These are phyloP conservation scores for Suillus subluteus DNA, from an alignment of 768 basidiomycete genomes.

Conservation along the genomic window DNA sequence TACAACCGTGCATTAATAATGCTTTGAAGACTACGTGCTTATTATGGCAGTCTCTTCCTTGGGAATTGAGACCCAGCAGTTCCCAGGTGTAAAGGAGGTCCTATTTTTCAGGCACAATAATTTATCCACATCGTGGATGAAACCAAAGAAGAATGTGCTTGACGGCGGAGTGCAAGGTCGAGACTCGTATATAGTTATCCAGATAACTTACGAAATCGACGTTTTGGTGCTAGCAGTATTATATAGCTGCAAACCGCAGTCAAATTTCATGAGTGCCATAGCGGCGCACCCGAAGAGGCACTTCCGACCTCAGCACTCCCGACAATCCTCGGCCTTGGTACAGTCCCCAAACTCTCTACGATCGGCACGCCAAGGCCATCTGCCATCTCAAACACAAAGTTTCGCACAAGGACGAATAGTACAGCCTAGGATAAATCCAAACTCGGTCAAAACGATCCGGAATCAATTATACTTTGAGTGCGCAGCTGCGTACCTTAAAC, in stretches of 20 bases:
- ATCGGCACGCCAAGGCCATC: slow-evolving; percentile 43
- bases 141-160: background rate
- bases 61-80: background rate
- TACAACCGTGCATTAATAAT: background rate
- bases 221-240: background rate
- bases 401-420: slow-evolving; percentile 42
- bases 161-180: background rate
- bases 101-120: background rate
- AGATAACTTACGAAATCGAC: background rate
- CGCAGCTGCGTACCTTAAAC: slow-evolving; percentile 38
- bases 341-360: slow-evolving; percentile 29
- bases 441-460: background rate
- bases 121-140: background rate
- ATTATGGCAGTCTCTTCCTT: background rate
- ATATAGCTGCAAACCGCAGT: background rate
- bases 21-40: no score
- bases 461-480: no score
- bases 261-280: background rate
- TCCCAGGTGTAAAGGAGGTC: no score
- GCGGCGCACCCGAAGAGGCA: slow-evolving; percentile 15
- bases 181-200: background rate
- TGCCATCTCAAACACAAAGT: slow-evolving; percentile 36
- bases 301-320: slow-evolving; percentile 18
- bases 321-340: slow-evolving; percentile 39
- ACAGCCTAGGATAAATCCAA: slow-evolving; percentile 27